phyloP scores from a whole-genome alignment of 2,329 filamentous ascomycete genomes.

The Colletotrichum orchidophilum region DNA sequence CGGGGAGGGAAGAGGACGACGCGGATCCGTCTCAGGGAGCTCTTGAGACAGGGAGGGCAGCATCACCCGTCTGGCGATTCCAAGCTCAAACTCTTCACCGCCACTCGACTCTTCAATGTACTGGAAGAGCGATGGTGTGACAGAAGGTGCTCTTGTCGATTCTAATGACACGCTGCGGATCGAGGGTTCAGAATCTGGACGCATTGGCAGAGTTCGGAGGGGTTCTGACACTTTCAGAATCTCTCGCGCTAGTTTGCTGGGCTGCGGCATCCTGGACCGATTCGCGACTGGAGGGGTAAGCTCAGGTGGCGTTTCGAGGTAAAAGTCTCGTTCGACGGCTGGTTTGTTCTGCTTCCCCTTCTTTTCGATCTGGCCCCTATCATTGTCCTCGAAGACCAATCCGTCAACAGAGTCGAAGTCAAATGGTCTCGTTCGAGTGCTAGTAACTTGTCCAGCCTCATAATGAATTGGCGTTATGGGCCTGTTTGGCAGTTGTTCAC shows the following conservation, averaged over 20 bases:
- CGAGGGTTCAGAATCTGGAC: constrained; percentile 36
- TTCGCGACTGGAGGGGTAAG: constrained; percentile 26
- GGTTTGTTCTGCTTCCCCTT: constrained; percentile 35
- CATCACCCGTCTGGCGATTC: constrained; percentile 35
- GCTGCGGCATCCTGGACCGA: constrained; percentile 39
- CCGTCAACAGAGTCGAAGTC: constrained; percentile 5
- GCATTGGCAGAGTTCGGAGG: constrained; percentile 42
- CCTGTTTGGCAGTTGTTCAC: not conserved
- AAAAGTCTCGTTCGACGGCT: not conserved
- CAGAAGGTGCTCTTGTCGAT: constrained; percentile 35
- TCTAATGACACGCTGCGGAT: constrained; percentile 29
- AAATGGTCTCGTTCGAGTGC: not conserved
- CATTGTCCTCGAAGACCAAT: not conserved
- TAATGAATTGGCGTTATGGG: not conserved
- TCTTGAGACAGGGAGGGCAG: not conserved
- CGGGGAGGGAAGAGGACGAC: not conserved
- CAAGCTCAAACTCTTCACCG: constrained; percentile 38
- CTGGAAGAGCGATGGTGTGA: constrained; percentile 38
- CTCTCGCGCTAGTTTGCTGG: constrained; percentile 44
- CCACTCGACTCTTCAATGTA: constrained; percentile 34
- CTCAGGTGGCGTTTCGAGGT: constrained; percentile 41
- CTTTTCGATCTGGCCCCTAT: not conserved
- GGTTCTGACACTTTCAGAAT: constrained; percentile 35
- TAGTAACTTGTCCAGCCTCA: not conserved
- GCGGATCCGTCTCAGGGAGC: not conserved